Evolutionary conservation across 2,329 filamentous ascomycete species (phyloP), one percentile per base, ranked within the genome.

Genomic region (Leptodontidium sp.): DNA sequence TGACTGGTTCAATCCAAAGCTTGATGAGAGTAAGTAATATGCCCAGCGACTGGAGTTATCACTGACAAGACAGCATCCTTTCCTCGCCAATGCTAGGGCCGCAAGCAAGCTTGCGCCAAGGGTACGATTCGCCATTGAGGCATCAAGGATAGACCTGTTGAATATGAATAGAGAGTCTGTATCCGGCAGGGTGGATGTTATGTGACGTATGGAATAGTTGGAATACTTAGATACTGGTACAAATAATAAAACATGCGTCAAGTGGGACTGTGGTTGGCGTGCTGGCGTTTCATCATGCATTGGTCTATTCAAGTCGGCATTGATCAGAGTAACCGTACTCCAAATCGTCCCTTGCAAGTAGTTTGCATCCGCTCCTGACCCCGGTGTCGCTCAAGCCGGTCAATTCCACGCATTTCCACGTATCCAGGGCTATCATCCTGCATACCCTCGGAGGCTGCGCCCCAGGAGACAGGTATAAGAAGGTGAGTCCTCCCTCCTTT

Each of bases 21-120:
- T 61, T 66, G 21, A 35, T 66, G 35, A 66, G 40, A 47, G 64
- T 66, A 61, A 62, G 57, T 45, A 59, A 65, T 26, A 35, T 47
- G 29, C 17, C 38, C 5, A n/a, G n/a, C n/a, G n/a, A n/a, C n/a
- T n/a, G n/a, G n/a, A n/a, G n/a, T n/a, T n/a, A n/a, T n/a, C n/a
- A 53, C 52, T 65, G n/a, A 65, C 35, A 58, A 45, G 32, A 57
- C n/a, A 65, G 64, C 52, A 65, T 65, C 53, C 52, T 47, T 65
- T 65, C 53, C 43, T 65, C 17, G 40, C n/a, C n/a, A 35, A 59
- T 50, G 64, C 64, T 21, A 29, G 59, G 53, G 26, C 64, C 32
- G 38, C 64, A 65, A 65, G 52, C 53, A 65, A 50, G 40, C 64
- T 65, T 2, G 52, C 64, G 57, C 64, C 52, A 32, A 52, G 64